Evolutionary conservation across 129 eudicot genomes (phyloP).

Genomic region (Tagetes patula): DNA sequence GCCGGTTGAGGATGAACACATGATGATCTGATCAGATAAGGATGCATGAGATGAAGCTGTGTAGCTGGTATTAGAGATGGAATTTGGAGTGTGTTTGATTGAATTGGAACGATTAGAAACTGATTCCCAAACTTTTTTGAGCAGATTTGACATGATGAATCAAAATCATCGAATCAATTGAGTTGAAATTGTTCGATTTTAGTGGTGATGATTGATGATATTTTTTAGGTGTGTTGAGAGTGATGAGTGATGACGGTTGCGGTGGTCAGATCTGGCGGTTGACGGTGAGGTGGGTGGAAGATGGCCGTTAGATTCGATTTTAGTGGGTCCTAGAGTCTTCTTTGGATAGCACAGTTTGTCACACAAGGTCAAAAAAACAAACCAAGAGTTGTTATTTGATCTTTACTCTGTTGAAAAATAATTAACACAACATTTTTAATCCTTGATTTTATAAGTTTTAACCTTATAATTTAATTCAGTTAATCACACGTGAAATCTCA

Average conservation of each 20-base stretch:
- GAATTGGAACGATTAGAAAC: constrained; percentile 43
- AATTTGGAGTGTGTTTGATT: constrained; percentile 7
- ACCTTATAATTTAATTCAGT: no score
- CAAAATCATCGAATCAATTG: not conserved
- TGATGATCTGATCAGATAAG: constrained; percentile 31
- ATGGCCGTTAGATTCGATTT: constrained; percentile 10
- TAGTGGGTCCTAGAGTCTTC: not conserved
- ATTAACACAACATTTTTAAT: no score
- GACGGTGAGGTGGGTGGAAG: constrained; percentile 12
- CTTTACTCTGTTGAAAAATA: no score
- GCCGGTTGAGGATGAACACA: constrained; percentile 45
- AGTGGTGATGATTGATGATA: not conserved
- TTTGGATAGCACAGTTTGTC: not conserved
- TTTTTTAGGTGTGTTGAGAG: not conserved
- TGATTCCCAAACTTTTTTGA: constrained; percentile 55
- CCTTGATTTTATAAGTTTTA: no score
- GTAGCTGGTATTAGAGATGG: constrained; percentile 2
- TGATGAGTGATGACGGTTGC: not conserved
- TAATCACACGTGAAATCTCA: no score
- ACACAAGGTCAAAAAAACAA: no score
- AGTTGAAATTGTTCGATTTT: not conserved
- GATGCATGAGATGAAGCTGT: constrained; percentile 24
- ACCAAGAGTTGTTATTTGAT: no score
- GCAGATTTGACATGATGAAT: constrained; percentile 35
- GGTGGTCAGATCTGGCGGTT: constrained; percentile 15